Conservation (phyloP, 106 monocot genomes). For the Acanthochlamys bracteata region DNA sequence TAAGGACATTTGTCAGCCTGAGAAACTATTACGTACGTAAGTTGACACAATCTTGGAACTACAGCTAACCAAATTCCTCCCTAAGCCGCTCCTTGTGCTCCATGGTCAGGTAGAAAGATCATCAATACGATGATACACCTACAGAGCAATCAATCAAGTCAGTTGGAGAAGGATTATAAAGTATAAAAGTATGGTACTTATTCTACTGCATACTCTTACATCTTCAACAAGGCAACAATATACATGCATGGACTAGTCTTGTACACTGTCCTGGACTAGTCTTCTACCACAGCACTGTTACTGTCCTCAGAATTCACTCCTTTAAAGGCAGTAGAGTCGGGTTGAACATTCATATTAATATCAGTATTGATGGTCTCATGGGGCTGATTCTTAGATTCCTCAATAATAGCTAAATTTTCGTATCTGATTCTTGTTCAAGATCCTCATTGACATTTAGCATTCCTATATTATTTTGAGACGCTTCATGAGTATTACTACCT, state of each 20-base stretch:
- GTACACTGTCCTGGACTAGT: neutral
- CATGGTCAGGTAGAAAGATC: conserved; percentile 59
- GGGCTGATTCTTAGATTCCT: neutral
- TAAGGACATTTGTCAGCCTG: neutral
- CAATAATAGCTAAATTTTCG: neutral
- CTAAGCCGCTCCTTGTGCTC: conserved; percentile 69
- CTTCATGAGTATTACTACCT: neutral
- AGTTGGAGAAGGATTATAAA: neutral
- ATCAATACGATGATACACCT: conserved; percentile 69
- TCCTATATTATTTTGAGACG: neutral
- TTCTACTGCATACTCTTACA: conserved; percentile 13
- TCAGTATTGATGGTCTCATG: neutral
- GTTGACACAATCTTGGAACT: neutral
- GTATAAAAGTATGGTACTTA: neutral
- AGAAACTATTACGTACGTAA: neutral
- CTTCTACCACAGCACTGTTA: neutral
- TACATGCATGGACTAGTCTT: conserved; percentile 60
- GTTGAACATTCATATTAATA: neutral
- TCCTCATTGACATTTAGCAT: neutral
- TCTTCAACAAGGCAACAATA: conserved; percentile 46
- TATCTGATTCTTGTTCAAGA: neutral
- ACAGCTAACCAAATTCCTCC: conserved; percentile 56
- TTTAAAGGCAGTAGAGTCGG: neutral
- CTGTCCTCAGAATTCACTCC: neutral
- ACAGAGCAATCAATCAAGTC: neutral